Percentiles rank a stretch among this genome's conserved stretches.
phyloP scores from a whole-genome alignment of 2,329 filamentous ascomycete genomes.

The Aureobasidium sp. region DNA sequence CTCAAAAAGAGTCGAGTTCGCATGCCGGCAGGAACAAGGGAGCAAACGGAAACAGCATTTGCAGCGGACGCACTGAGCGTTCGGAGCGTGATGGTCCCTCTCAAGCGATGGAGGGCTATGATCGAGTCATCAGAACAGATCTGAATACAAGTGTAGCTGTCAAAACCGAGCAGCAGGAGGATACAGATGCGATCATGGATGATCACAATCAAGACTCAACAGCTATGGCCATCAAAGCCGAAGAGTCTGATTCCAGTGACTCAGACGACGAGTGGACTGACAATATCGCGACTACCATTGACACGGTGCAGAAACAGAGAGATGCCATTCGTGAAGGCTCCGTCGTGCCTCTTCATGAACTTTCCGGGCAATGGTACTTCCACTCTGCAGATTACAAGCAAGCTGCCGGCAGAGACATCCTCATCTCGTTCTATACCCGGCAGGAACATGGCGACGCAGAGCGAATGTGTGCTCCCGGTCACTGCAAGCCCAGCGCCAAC shows the following conservation, averaged over 20 bases:
- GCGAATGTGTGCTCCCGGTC: not conserved
- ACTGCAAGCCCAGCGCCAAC: not conserved
- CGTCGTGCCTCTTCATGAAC: not conserved
- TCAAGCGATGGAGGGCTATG: not conserved
- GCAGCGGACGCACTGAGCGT: no score
- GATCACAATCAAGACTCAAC: no score
- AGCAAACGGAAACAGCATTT: no score
- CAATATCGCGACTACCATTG: not conserved
- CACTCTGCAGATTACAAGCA: not conserved
- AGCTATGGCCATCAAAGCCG: not conserved
- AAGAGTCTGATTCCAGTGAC: not conserved
- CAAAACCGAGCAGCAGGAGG: not conserved
- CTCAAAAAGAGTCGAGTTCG: no score
- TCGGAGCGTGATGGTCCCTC: not conserved
- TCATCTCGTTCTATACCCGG: not conserved
- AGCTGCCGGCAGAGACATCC: no score
- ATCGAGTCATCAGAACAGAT: not conserved
- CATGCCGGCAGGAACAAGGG: no score
- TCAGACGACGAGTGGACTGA: not conserved
- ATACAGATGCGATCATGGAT: not conserved
- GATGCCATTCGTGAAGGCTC: fast-evolving
- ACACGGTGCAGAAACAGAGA: not conserved
- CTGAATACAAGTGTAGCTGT: not conserved
- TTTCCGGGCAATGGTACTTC: not conserved
- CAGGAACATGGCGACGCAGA: not conserved